Base-by-base conservation (phyloP, 2,329 filamentous ascomycete genomes). In the Penicillium brasilianum region DNA sequence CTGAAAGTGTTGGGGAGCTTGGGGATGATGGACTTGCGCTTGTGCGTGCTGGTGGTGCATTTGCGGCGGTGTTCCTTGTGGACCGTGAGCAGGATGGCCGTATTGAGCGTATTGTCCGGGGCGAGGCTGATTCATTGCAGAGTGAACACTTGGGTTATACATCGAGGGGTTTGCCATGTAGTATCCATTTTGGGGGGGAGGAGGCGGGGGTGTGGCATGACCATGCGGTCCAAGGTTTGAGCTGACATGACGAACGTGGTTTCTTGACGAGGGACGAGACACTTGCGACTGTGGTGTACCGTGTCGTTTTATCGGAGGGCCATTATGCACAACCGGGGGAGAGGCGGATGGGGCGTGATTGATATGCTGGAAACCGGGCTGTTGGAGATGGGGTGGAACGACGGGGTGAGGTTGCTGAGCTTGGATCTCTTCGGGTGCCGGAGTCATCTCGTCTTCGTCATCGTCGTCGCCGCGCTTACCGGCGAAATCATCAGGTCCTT, bases 401-500 rank as follows among this genome's bases (percentile, higher is more conserved):
- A 90, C 87, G 66, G 87, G 85, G 34, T 77, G 74, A 41, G 77
- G 75, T 62, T 79, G 78, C 46, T 77, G 78, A 48, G 84, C 80
- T 54, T 83, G 82, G 57, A 82, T 77, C 30, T 91, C 91, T 63
- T 87, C 87, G 62, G 88, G 87, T 8, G 89, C 89, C 50, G 90
- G 90, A 7, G 90, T 91, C 60, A 84, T 89, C 32, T 90, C 89
- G 60, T 89, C 88, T 57, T 92, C 90, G 16, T 97, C 93, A 55
- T 95, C 92, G 67, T 90, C 90, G 64, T 90, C 90, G 59, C 81
- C 82, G 61, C 83, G 83, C 77, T 90, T 90, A 66, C 92, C 92
- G 73, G 90, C 91, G 79, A 97, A 99, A 78, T 99, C 95, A 57
- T 86, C 85, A 0, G 95, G 95, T 2, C 94, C 94, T 80, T 98